Base-by-base conservation (phyloP, 176 grass and related monocot species). In the Tillandsia fasciculata region DNA sequence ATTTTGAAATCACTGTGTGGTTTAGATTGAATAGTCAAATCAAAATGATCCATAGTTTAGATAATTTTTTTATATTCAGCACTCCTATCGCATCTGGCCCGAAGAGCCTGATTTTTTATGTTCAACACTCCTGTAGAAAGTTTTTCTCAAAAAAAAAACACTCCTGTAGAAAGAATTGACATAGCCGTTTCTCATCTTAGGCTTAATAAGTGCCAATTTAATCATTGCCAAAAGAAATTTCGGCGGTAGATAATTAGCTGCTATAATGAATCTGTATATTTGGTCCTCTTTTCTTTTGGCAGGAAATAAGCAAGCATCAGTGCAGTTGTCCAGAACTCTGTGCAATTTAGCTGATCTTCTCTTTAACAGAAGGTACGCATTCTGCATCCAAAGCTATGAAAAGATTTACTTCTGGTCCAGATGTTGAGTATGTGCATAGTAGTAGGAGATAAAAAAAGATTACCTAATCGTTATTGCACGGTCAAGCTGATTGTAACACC, bases 341-440 rank as follows among this genome's bases (percentile, higher is more conserved):
- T 83, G 77, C 80, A 97, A 77, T 69, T 74, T 92, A 77, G 86
- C 88, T 79, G 86, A 97, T 72, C 51, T 92, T 61, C 72, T 92
- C 49, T 92, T 97, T 73, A 97, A 90, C 66, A 82, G 83, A 83
- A 92, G 84, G 89, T 87, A 75, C 64, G 56, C 17, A 52, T 70
- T 17, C 15, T 48, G 9, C 11, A 61, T 23, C 56, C 7, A 61
- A 18, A 61, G 17, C 56, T 20, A 9, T 7, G 17, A 61, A 61
- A 61, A 42, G 0, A 7, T 18, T 59, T 9, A 17, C 4, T 20
- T 61, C n/a, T 61, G 54, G 54, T 15, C 15, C 54, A 10, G 20
- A 14, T 59, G 8, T 59, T 59, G n/a, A 59, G 3, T 59, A 17
- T 17, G 12, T 17, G 20, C 12, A n/a, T 58, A 58, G 18, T 20